A percentile compares a stretch with the other conserved stretches of the same genome.
Conservation (phyloP, 2,329 filamentous ascomycete species). For the Ascochyta viciae-villosae region DNA sequence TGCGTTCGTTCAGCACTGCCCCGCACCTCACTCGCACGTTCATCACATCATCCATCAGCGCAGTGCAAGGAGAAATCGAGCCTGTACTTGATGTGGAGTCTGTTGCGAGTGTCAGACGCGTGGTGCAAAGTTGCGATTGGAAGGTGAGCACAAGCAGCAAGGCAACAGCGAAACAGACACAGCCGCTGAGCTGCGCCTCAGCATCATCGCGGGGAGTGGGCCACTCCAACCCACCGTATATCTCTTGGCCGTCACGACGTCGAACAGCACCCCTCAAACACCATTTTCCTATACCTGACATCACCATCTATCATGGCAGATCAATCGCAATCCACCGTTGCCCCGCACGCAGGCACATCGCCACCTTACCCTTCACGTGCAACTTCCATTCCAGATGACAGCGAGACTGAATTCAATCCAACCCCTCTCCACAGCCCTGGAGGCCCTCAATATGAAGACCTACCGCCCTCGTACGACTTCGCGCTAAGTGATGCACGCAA, state of each 20-base stretch:
- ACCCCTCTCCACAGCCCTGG: conserved; percentile 41
- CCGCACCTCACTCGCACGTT: not conserved
- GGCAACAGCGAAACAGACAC: conserved; percentile 13
- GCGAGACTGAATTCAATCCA: conserved; percentile 40
- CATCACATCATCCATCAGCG: not conserved
- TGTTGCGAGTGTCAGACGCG: conserved; percentile 6
- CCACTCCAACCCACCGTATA: not conserved
- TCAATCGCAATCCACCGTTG: conserved; percentile 17
- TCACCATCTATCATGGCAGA: conserved; percentile 28
- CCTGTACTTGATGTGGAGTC: not conserved
- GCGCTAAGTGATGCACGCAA: conserved; percentile 41
- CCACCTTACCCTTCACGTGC: conserved; percentile 33
- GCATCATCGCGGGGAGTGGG: conserved; percentile 13
- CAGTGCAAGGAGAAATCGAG: too few species aligned
- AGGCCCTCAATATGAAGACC: conserved; percentile 46
- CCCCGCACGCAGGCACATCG: conserved; percentile 22
- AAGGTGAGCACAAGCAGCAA: not conserved
- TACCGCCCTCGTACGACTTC: conserved; percentile 48
- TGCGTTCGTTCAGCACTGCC: not conserved
- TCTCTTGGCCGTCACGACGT: conserved; percentile 2
- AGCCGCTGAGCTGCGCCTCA: conserved; percentile 15
- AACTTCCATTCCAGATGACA: conserved; percentile 41
- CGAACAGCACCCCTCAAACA: too few species aligned
- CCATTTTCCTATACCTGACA: not conserved
- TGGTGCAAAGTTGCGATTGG: conserved; percentile 8